A percentile compares a stretch with the other conserved stretches of the same genome.
Evolutionary conservation across 1,284 basidiomycete genomes (phyloP).

Genomic region (Tilletiaria anomala): DNA sequence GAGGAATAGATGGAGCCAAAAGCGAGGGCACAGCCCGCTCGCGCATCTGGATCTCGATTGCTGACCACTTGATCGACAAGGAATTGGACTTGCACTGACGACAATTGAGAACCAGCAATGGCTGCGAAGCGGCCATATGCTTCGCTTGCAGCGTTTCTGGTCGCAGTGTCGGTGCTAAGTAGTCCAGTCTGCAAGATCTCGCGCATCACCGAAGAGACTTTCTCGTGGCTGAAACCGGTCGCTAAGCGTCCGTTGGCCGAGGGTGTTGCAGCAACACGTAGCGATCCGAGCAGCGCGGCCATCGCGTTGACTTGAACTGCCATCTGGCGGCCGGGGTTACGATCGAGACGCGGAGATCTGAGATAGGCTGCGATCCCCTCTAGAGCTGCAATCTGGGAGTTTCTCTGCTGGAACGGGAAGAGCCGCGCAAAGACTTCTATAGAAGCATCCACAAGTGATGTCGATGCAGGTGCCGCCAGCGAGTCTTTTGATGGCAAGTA

Average conservation of each 20-base stretch:
- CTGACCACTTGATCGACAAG: slow-evolving; percentile 91
- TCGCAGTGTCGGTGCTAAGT: slow-evolving; percentile 60
- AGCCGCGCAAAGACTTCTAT: slow-evolving; percentile 66
- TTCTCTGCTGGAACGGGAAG: slow-evolving; percentile 61
- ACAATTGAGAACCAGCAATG: slow-evolving; percentile 67
- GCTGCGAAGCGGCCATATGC: slow-evolving; percentile 74
- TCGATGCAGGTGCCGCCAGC: no score
- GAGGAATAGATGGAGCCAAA: slow-evolving; percentile 87
- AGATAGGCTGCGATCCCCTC: slow-evolving; percentile 51
- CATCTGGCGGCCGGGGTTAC: slow-evolving; percentile 72
- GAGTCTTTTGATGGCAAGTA: no score
- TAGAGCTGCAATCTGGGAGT: slow-evolving; percentile 55
- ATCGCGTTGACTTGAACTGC: slow-evolving; percentile 71
- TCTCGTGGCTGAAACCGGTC: slow-evolving; percentile 44
- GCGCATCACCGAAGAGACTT: slow-evolving; percentile 57
- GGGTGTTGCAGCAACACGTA: slow-evolving; percentile 42
- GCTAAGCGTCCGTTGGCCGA: slow-evolving; percentile 16
- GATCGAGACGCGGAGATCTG: slow-evolving; percentile 66
- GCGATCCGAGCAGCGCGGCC: slow-evolving; percentile 61
- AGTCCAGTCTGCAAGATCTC: slow-evolving; percentile 71
- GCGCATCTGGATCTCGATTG: slow-evolving; percentile 80
- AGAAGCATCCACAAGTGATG: slow-evolving; percentile 73
- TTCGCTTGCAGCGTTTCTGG: slow-evolving; percentile 73
- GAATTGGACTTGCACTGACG: slow-evolving; percentile 75
- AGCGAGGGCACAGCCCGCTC: slow-evolving; percentile 83